phyloP scores from a whole-genome alignment of 2,329 filamentous ascomycete genomes.

The Trichoderma sp. region DNA sequence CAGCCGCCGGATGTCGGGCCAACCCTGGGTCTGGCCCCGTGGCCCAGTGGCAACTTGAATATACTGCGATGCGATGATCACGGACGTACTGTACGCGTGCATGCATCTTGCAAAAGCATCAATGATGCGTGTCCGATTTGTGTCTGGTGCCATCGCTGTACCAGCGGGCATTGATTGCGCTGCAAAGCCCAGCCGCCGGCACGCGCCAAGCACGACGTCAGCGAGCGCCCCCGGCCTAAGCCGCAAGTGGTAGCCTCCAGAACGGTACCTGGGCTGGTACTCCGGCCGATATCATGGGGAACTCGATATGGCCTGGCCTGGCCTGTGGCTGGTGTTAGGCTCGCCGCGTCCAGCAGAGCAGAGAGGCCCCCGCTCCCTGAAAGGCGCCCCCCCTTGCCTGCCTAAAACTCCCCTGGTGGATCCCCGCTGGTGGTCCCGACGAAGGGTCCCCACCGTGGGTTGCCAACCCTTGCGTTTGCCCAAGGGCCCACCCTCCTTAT shows the following conservation, averaged over 20 bases:
- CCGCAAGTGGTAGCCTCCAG: constrained; percentile 15
- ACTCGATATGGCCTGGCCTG: background rate
- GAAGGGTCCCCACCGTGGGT: background rate
- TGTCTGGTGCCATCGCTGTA: too few relatives aligned
- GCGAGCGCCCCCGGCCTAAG: background rate
- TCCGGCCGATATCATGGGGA: constrained; percentile 15
- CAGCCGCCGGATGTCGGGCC: background rate
- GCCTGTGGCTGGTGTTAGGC: constrained; percentile 22
- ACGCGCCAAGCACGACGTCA: background rate
- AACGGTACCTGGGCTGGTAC: background rate
- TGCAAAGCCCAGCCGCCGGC: too few relatives aligned
- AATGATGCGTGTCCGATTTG: too few relatives aligned
- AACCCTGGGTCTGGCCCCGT: background rate
- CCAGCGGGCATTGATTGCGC: background rate
- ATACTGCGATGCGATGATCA: background rate
- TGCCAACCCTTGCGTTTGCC: background rate
- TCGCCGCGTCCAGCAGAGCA: background rate
- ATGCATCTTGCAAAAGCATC: background rate
- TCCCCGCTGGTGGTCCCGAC: constrained; percentile 3
- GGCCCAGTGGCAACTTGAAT: background rate
- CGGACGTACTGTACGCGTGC: too few relatives aligned
- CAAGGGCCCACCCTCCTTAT: background rate
- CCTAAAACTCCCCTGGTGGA: background rate
- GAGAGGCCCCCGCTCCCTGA: background rate
- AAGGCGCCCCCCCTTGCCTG: background rate